Percentiles rank a stretch among this genome's conserved stretches.
These are phyloP conservation scores for Thuidium tamariscinum DNA, from an alignment of 225 moss, liverwort and hornwort genomes.

Conservation along the genomic window DNA sequence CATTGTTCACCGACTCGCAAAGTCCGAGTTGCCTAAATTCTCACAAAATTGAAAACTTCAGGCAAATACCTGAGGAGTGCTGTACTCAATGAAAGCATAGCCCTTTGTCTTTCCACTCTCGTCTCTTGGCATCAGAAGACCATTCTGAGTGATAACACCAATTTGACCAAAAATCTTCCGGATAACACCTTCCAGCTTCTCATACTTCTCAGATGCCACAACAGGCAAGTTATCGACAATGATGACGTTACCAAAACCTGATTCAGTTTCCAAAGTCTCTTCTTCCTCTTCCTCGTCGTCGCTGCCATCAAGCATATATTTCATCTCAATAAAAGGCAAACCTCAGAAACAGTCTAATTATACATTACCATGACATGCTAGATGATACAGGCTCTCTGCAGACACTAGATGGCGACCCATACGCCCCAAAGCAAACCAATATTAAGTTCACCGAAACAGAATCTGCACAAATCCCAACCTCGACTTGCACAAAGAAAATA, in stretches of 20 bases:
- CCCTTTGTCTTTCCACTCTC: slow-evolving; percentile 78
- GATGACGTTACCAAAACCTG: slow-evolving; percentile 92
- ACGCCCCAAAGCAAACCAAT: background rate
- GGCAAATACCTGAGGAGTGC: slow-evolving; percentile 56
- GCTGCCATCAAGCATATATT: slow-evolving; percentile 21
- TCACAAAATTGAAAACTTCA: background rate
- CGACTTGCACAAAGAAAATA: background rate
- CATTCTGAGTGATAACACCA: slow-evolving; percentile 72
- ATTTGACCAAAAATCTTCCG: slow-evolving; percentile 97
- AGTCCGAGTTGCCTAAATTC: background rate
- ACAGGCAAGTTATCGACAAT: slow-evolving; percentile 88
- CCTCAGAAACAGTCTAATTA: background rate
- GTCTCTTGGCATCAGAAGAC: slow-evolving; percentile 88
- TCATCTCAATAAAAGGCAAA: background rate
- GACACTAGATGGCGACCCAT: background rate
- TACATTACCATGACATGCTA: background rate
- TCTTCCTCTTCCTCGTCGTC: slow-evolving; percentile 98
- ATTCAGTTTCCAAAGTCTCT: slow-evolving; percentile 79
- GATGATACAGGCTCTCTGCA: background rate
- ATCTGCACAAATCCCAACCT: background rate
- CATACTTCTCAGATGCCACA: slow-evolving; percentile 81
- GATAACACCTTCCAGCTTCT: slow-evolving; percentile 89
- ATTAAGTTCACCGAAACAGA: background rate
- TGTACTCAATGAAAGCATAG: slow-evolving; percentile 90
- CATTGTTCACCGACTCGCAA: background rate